Base-by-base conservation (phyloP, 2,329 filamentous ascomycete species). In the Pestalotiopsis sp. region DNA sequence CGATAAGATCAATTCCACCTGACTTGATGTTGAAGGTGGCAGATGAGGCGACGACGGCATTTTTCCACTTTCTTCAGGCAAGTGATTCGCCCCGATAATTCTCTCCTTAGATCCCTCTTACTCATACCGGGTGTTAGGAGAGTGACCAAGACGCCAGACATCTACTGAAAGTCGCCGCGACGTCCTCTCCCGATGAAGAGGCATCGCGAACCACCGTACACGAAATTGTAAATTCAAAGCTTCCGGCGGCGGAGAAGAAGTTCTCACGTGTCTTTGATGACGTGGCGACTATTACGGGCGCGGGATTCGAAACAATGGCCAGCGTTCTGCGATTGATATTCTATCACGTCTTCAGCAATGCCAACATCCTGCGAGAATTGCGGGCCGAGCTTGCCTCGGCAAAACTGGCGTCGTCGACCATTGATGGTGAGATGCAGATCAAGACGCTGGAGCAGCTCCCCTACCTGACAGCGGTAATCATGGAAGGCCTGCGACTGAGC, bases 401-500 rank as follows among this genome's bases (percentile, higher is more conserved):
- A 2, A 31, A 31, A 31, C 6, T 9, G 6, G 27, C 6, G 6
- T 31, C 27, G 27, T 7, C 6, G 6, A 31, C 27, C 6, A 2
- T 31, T 2, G 27, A 31, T 31, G 27, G 27, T 9, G 27, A 31
- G 27, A 9, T 31, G 27, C 27, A 31, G 27, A 31, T 17, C 20
- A 59, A 31, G 23, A 17, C 20, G 11, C 72, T 74, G 27, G 72
- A 75, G 68, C 45, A 74, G 66, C 72, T 80, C 14, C 77, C 79
- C 1, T 85, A 84, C 70, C 77, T 86, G 27, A 78, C 81, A n/a
- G 82, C 83, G 2, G 79, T 83, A 2, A 76, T 87, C 17, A 81
- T 79, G 61, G 85, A 87, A 73, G 79, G 80, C 4, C 76, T 86
- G 74, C 80, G 85, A 6, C 71, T 86, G 2, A 79, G 83, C 66